These are phyloP conservation scores for Botryococcus braunii DNA, from an alignment of 163 green algal genomes.

Conservation along the genomic window DNA sequence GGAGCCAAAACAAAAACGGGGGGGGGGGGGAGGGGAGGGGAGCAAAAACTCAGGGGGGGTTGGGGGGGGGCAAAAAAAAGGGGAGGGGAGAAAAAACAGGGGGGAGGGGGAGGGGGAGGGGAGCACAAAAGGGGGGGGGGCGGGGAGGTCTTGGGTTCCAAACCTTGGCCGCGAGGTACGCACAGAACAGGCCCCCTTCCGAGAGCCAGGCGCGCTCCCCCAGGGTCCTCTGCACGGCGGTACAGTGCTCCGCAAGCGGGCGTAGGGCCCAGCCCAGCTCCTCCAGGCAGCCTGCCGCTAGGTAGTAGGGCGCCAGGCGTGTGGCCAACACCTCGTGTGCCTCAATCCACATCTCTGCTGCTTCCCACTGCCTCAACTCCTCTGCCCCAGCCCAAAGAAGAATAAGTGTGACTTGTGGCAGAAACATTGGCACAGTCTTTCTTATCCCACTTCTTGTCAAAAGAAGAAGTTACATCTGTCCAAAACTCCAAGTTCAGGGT, in stretches of 20 bases:
- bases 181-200: not conserved
- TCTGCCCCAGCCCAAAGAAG: constrained; percentile 3
- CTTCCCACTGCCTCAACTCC: constrained; percentile 6
- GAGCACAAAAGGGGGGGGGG: too few species aligned
- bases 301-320: constrained; percentile 8
- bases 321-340: constrained; percentile 9
- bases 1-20: too few species aligned
- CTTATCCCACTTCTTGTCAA: not conserved
- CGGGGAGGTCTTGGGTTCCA: too few species aligned
- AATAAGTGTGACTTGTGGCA: not conserved
- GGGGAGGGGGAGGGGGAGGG: too few species aligned
- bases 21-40: too few species aligned
- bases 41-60: too few species aligned
- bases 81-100: too few species aligned
- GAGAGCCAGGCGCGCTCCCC: not conserved
- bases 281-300: not conserved
- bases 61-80: too few species aligned
- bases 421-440: too few species aligned
- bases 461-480: not conserved
- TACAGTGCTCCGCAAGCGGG: constrained; percentile 6
- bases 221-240: not conserved
- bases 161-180: not conserved
- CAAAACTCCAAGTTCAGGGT: not conserved
- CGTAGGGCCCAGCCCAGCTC: not conserved
- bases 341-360: constrained; percentile 4